phyloP scores from a whole-genome alignment of 805 yeast genomes.

The Spathaspora passalidarum region DNA sequence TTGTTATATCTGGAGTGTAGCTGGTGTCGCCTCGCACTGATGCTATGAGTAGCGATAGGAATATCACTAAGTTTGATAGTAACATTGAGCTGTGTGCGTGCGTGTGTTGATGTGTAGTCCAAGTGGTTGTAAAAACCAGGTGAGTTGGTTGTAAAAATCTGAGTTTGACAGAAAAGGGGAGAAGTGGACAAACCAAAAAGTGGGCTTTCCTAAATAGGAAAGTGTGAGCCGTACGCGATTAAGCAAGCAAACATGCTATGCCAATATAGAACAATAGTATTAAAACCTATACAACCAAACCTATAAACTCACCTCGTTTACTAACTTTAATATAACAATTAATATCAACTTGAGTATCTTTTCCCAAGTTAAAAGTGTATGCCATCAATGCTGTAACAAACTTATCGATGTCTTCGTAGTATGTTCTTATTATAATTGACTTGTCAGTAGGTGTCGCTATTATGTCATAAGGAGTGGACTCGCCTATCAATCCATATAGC shows the following conservation, averaged over 20 bases:
- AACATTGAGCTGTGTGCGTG: neutral
- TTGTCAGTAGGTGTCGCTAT: slow-evolving; percentile 13
- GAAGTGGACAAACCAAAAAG: neutral
- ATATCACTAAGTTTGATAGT: neutral
- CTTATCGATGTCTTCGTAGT: slow-evolving; percentile 24
- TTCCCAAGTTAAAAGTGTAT: slow-evolving; percentile 27
- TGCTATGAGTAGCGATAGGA: neutral
- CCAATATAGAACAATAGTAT: neutral
- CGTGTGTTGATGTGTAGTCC: neutral
- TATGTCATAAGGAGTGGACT: slow-evolving; percentile 28
- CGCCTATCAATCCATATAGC: slow-evolving; percentile 33
- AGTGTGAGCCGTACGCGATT: neutral
- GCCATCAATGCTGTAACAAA: slow-evolving; percentile 30
- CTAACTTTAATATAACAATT: slow-evolving; percentile 16
- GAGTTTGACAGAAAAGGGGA: neutral
- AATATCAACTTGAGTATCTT: slow-evolving; percentile 19
- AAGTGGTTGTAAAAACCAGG: neutral
- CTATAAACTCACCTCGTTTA: slow-evolving; percentile 18
- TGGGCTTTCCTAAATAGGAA: neutral
- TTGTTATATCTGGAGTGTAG: slow-evolving; percentile 19
- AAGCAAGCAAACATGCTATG: neutral
- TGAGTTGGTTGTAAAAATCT: neutral
- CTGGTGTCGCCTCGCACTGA: neutral
- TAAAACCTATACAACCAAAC: slow-evolving; percentile 8
- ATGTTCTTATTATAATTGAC: slow-evolving; percentile 23